Conservation (phyloP, 208 protist genomes). For the Crithidia expoeki region DNA sequence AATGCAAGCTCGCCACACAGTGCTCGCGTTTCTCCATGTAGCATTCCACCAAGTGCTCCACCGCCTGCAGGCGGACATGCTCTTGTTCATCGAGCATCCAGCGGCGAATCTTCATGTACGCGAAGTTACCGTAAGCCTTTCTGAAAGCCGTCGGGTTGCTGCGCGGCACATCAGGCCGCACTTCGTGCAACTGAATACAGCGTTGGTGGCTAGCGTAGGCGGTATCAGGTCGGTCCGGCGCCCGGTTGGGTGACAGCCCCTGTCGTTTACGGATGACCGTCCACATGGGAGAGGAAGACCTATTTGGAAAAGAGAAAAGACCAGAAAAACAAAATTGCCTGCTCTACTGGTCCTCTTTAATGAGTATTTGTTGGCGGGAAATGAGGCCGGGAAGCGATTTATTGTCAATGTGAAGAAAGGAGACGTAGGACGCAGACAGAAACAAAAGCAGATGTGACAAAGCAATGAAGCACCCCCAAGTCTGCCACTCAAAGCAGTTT, state of each 20-base stretch:
- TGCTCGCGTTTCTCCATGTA: constrained; percentile 79
- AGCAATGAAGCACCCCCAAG: no score
- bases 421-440: no score
- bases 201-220: constrained; percentile 59
- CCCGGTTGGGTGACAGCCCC: constrained; percentile 41
- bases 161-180: constrained; percentile 56
- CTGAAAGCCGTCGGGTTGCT: constrained; percentile 71
- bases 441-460: no score
- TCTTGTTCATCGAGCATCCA: constrained; percentile 70
- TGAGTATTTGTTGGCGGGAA: no score
- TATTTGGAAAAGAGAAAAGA: no score
- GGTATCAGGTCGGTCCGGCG: constrained; percentile 9
- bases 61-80: constrained; percentile 57
- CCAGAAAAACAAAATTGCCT: no score
- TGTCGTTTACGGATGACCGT: constrained; percentile 70
- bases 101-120: constrained; percentile 72
- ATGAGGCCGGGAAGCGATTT: no score
- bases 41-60: constrained; percentile 68
- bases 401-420: no score
- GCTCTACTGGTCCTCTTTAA: no score
- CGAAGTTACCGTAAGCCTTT: constrained; percentile 60
- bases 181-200: constrained; percentile 77
- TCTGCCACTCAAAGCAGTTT: no score
- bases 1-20: constrained; percentile 51
- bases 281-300: constrained; percentile 53